Conservation (phyloP, 768 basidiomycete genomes). For the Macrolepiota fuliginosa region DNA sequence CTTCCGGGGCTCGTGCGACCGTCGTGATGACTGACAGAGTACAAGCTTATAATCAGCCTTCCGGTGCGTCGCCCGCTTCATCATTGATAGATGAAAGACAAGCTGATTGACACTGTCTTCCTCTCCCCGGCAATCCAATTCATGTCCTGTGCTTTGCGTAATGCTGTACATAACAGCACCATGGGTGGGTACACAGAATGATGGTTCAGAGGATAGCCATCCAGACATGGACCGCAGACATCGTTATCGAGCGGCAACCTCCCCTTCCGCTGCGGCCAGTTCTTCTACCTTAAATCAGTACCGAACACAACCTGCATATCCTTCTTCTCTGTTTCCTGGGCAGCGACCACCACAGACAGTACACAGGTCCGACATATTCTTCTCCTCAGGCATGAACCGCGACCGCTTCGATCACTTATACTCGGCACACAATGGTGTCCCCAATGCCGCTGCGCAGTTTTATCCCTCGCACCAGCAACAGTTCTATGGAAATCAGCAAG, state of each 20-base stretch:
- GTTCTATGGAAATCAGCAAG: slow-evolving; percentile 24
- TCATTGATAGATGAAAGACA: background rate
- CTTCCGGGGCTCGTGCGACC: background rate
- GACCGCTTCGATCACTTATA: background rate
- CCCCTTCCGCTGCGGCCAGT: slow-evolving; percentile 1
- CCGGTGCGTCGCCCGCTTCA: background rate
- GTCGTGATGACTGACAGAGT: background rate
- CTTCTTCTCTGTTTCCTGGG: slow-evolving; percentile 25
- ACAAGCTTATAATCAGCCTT: background rate
- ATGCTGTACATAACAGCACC: background rate
- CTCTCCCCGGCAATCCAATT: background rate
- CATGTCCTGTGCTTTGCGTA: background rate
- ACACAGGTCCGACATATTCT: slow-evolving; percentile 30
- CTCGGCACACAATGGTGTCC: slow-evolving; percentile 14
- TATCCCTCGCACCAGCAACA: slow-evolving; percentile 34
- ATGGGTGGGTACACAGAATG: background rate
- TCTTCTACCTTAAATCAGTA: slow-evolving; percentile 4
- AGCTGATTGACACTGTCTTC: background rate
- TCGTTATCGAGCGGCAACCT: slow-evolving; percentile 12
- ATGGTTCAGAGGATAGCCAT: background rate
- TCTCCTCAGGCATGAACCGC: slow-evolving; percentile 13
- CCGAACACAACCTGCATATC: slow-evolving; percentile 16
- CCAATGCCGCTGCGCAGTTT: slow-evolving; percentile 22
- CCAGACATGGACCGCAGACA: slow-evolving; percentile 8
- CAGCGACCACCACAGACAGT: slow-evolving; percentile 27